Base-by-base conservation (phyloP, 352 stramenopile genomes). In the Discostella stelligera region DNA sequence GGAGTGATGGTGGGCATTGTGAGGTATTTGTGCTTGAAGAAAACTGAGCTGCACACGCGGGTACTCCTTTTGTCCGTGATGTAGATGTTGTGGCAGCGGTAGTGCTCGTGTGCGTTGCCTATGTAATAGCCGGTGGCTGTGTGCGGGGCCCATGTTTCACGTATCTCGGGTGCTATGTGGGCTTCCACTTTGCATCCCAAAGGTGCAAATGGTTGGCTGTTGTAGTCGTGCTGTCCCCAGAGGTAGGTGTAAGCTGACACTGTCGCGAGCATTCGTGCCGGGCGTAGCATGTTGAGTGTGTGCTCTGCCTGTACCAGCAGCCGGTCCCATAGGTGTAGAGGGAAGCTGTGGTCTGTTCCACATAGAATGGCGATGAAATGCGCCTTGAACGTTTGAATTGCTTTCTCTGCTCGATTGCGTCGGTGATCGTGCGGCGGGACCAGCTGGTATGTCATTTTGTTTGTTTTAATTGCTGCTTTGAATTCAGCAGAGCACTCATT, bases 331-430 rank as follows among this genome's bases (percentile, higher is more conserved):
- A 79, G 39, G 7, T 75, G 48, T 0, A 78, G 5, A 2, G 72
- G 71, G 41, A 83, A 84, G 14, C 44, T 49, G 0, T 32, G 21
- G 48, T 76, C 56, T 16, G 53, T 56, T 14, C 53, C 61, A 37
- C 44, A 55, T 8, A 85, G 55, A 2, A 63, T 64, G 9, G 73
- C 62, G 20, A 85, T 65, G 63, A 85, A 82, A 46, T 85, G 78
- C 14, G 83, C 70, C 41, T 88, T 83, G 27, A 69, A 84, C 1
- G 78, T 85, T 25, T 66, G 71, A 18, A 88, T 84, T 9, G 77
- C 81, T 27, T 55, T 53, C 50, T 88, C 82, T 2, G 77, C 78
- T 3, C 46, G 23, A 49, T 88, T 86, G 3, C 58, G 10, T 6
- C 66, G 61, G 55, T 84, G 70, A 9, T 68, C 55, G 23, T 65